These are phyloP conservation scores for Phaseolus coccineus DNA, from an alignment of 331 rosid species.

Conservation along the genomic window DNA sequence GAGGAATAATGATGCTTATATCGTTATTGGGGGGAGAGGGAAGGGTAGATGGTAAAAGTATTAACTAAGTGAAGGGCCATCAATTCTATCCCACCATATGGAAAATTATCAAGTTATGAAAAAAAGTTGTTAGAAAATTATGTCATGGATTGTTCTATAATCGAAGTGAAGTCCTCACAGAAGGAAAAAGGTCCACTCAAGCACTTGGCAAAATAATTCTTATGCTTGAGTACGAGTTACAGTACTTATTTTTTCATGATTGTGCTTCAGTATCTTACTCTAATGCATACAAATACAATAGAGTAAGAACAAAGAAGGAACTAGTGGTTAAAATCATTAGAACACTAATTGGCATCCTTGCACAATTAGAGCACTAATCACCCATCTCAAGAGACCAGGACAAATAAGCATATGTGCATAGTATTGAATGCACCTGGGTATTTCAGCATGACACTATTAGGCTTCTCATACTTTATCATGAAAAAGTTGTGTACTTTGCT, in stretches of 20 bases:
- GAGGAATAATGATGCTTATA: constrained; percentile 38
- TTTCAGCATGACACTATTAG: neutral
- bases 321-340: constrained; percentile 35
- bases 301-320: constrained; percentile 34
- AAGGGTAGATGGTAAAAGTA: neutral
- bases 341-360: neutral
- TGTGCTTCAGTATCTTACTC: constrained; percentile 52
- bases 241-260: constrained; percentile 4
- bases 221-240: constrained; percentile 41
- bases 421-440: neutral
- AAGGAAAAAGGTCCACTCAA: neutral
- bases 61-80: neutral
- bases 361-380: constrained; percentile 12
- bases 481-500: constrained; percentile 45
- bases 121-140: neutral
- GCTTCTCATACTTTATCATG: neutral
- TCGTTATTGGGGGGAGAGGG: neutral
- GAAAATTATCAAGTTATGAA: neutral
- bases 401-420: neutral
- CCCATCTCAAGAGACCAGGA: neutral
- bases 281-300: constrained; percentile 22
- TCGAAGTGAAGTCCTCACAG: neutral
- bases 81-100: neutral
- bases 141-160: neutral
- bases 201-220: neutral